Conservation (phyloP, 495 filamentous ascomycete genomes). For the Xylaria flabelliformis region DNA sequence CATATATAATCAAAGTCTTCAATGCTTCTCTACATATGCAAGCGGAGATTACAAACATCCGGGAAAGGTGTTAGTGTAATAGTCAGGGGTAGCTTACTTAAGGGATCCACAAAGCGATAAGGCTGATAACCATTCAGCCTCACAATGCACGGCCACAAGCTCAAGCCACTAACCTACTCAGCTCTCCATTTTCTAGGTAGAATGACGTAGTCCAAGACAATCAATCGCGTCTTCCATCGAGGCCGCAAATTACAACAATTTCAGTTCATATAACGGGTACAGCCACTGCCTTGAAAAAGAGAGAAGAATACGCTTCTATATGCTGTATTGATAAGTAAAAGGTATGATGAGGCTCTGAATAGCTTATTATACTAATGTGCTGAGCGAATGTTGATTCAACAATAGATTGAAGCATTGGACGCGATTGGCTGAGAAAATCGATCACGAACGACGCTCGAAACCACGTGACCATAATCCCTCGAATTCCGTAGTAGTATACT, state of each 20-base stretch:
- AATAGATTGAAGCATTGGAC: background rate
- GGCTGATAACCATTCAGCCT: background rate
- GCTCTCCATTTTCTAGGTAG: background rate
- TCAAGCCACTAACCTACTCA: background rate
- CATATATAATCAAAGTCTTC: background rate
- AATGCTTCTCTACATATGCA: background rate
- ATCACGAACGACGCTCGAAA: conserved; percentile 29
- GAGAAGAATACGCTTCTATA: background rate
- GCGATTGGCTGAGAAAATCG: conserved; percentile 3
- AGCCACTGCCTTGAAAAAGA: background rate
- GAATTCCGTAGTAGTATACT: background rate
- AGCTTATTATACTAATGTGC: background rate
- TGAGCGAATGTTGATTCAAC: background rate
- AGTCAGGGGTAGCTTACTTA: conserved; percentile 8
- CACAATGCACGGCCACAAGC: background rate
- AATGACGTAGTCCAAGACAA: conserved; percentile 21
- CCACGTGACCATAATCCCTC: conserved; percentile 22
- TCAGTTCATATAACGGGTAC: background rate
- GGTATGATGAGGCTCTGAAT: background rate
- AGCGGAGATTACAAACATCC: background rate
- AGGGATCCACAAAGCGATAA: background rate
- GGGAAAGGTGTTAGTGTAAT: background rate
- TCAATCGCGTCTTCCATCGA: conserved; percentile 25
- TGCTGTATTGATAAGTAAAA: background rate
- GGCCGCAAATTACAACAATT: conserved; percentile 1